A percentile compares a stretch with the other conserved stretches of the same genome.
Evolutionary conservation across 129 eudicot species (phyloP).

Genomic region (Ambrosia trifida): DNA sequence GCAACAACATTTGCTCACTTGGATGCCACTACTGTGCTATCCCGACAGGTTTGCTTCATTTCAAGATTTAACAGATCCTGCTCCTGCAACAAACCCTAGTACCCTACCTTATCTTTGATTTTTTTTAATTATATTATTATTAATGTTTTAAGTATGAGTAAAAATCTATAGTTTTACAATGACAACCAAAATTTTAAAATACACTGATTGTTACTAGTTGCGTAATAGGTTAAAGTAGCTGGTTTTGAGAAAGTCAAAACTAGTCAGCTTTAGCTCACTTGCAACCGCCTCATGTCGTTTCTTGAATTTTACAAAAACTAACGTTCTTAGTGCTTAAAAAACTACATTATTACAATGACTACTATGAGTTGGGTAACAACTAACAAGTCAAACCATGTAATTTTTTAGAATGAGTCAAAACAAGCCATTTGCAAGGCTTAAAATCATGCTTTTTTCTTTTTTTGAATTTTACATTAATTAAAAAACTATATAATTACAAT

Average conservation of each 20-base stretch:
- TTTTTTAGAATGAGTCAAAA: background rate
- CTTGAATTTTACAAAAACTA: too few species aligned
- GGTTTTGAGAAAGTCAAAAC: background rate
- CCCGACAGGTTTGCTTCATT: constrained; percentile 31
- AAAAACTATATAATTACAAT: background rate
- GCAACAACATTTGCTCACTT: constrained; percentile 54
- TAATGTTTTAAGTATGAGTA: background rate
- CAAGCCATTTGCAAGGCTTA: background rate
- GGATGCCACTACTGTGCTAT: constrained; percentile 47
- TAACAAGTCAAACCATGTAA: background rate
- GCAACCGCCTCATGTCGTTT: background rate
- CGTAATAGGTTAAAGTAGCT: background rate
- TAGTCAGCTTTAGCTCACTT: background rate
- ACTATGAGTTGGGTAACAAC: background rate
- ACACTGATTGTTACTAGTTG: background rate
- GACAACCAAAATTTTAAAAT: background rate
- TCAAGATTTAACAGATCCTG: background rate
- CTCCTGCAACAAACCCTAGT: too few species aligned
- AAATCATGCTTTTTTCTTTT: background rate
- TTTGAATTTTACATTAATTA: background rate
- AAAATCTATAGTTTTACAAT: background rate
- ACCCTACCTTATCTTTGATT: background rate
- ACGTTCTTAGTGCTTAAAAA: background rate
- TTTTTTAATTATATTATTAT: background rate
- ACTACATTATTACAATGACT: background rate